Evolutionary conservation across 1,139 yeast genomes (phyloP).

Genomic region (Yamadazyma sp.): DNA sequence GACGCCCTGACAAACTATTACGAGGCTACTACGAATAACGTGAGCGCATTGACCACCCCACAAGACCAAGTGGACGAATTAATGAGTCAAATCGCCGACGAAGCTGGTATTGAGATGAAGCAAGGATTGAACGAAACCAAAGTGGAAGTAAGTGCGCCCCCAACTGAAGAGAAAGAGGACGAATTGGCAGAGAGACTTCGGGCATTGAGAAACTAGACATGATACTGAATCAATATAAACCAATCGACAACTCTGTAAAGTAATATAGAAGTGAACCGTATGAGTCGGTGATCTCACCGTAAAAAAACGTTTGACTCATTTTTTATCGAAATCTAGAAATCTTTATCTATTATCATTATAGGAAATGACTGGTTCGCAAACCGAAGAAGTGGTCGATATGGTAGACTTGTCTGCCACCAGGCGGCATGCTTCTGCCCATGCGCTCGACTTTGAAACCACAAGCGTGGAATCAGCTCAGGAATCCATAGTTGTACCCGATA

Average conservation of each 20-base stretch:
- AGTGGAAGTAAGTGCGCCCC: slow-evolving; percentile 42
- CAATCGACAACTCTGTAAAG: too few species aligned
- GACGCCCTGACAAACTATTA: slow-evolving; percentile 94
- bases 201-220: slow-evolving; percentile 52
- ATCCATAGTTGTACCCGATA: neutral
- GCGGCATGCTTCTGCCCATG: too few species aligned
- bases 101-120: slow-evolving; percentile 91
- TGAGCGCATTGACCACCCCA: slow-evolving; percentile 87
- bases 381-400: too few species aligned
- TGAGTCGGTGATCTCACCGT: neutral
- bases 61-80: slow-evolving; percentile 93
- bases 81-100: slow-evolving; percentile 94
- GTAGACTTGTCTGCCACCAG: too few species aligned
- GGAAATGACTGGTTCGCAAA: too few species aligned
- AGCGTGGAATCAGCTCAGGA: neutral
- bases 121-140: slow-evolving; percentile 69
- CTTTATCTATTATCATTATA: too few species aligned
- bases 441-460: too few species aligned
- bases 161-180: slow-evolving; percentile 79
- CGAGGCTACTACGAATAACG: slow-evolving; percentile 84
- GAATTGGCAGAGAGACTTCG: slow-evolving; percentile 81
- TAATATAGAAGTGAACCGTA: neutral
- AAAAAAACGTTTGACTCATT: neutral
- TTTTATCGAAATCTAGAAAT: too few species aligned
- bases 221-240: too few species aligned